Base-by-base conservation (phyloP, 164 flowering plant species). In the Magnolia officinalis region DNA sequence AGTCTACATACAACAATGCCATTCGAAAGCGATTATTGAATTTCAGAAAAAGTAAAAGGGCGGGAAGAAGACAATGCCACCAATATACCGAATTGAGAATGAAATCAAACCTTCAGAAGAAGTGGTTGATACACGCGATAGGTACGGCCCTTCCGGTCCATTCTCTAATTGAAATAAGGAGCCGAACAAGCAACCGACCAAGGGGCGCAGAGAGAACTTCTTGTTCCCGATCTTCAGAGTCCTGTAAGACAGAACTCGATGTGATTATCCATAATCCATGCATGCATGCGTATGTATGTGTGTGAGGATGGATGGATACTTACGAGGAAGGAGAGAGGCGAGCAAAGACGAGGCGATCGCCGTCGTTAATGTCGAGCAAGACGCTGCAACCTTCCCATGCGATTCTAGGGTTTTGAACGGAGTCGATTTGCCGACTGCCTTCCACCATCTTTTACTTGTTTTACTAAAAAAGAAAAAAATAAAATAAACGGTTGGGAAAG, bases 301-400 rank as follows among this genome's bases (percentile, higher is more conserved):
- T 1, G 45, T 10, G 18, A 55, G 71, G 7, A 51, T 14, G 6
- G 24, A 29, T 14, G 50, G 2, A 77, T 5, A 73, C 89, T 82
- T 78, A 96, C 98, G 99, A 77, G 59, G 81, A 87, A 51, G 90
- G 63, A 0, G 92, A 85, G 49, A 96, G 94, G 50, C 98, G 98
- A 81, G 96, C 90, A 78, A 96, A 96, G 74, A 90, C 91, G 67
- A 96, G 80, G 29, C 97, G 91, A 71, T 92, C 98, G 8, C 98
- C 97, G 67, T 94, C 96, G 81, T 94, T 96, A 82, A 96, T 87
- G 85, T 96, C 99, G 26, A 96, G 96, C 89, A 96, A 85, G 5
- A 96, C 97, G 74, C 94, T 96, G 86, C 98, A 96, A 72, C 97
- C 98, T 82, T 94, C 97, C 94, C 96, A 92, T 0, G 99, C 85